These are phyloP conservation scores for Dothistroma pini DNA, from an alignment of 2,329 filamentous ascomycete genomes.

Conservation along the genomic window DNA sequence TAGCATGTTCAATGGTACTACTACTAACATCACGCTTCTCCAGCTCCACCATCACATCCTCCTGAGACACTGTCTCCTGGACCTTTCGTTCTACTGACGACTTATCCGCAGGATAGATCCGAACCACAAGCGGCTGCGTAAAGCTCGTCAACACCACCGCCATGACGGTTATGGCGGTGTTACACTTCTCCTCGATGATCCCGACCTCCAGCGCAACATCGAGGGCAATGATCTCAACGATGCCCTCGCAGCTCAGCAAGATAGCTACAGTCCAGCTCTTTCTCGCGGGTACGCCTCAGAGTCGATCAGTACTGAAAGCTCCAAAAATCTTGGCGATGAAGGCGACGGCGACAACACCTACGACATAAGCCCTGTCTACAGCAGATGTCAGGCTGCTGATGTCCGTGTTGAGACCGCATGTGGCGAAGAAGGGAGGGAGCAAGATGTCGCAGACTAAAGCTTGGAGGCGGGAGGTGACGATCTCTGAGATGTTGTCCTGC, in stretches of 20 bases:
- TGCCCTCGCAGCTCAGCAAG: slow-evolving; percentile 90
- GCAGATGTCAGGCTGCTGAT: slow-evolving; percentile 74
- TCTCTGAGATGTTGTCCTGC: slow-evolving; percentile 86
- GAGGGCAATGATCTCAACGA: slow-evolving; percentile 86
- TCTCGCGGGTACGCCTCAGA: slow-evolving; percentile 75
- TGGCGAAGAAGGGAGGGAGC: slow-evolving; percentile 82
- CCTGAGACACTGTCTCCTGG: neutral
- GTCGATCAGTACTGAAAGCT: slow-evolving; percentile 68
- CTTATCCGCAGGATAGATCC: neutral
- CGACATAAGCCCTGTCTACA: slow-evolving; percentile 79
- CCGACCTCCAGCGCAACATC: slow-evolving; percentile 39
- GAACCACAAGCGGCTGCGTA: slow-evolving; percentile 45
- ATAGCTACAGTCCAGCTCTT: slow-evolving; percentile 81
- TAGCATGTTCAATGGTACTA: neutral
- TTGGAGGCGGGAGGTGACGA: slow-evolving; percentile 36
- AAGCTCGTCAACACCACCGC: slow-evolving; percentile 53
- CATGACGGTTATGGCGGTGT: slow-evolving; percentile 40
- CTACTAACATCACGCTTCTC: neutral
- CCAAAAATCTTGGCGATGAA: slow-evolving; percentile 80
- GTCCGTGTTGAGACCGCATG: slow-evolving; percentile 82
- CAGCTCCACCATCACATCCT: neutral
- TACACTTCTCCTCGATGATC: neutral
- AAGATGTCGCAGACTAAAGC: slow-evolving; percentile 62
- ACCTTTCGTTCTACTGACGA: neutral
- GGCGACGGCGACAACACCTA: slow-evolving; percentile 73